Base-by-base conservation (phyloP, 2,329 filamentous ascomycete species). In the Penicillium sp. region DNA sequence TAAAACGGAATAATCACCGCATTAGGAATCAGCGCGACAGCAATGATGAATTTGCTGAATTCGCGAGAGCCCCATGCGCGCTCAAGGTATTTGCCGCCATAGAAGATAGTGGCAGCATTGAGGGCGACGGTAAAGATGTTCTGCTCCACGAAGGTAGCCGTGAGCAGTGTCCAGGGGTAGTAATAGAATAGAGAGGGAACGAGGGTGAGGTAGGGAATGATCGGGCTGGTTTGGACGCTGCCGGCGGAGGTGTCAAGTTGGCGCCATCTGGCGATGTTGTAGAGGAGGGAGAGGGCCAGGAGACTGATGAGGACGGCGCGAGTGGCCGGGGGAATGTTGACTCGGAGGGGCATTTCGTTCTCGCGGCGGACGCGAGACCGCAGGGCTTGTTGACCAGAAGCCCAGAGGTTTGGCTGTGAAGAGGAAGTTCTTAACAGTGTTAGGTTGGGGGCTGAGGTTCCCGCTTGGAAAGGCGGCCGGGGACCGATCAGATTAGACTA, bases 11-110 rank as follows among this genome's bases (percentile, higher is more conserved):
- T 92, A 60, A 88, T 88, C 62, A 93, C 72, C 19, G 91, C 68
- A 78, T 97, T 98, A 37, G 95, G 93, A 59, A 97, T 84, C 72
- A 97, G 78, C 15, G 91, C 84, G 53, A 90, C 86, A 67, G 96
- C 84, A 17, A 91, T 81, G 53, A 97, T 83, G 76, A 97, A 97
- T 79, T 96, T 97, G 72, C 88, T 92, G 76, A 97, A 92, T 78
- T 98, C 94, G 60, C 86, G 87, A 28, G 92, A 94, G 35, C 93
- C 93, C 95, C 94, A 99, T 37, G 95, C 94, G 73, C 95, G 86
- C 84, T 99, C 95, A 24, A 99, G 86, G 78, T 99, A 99, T 71
- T 93, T 88, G 10, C 95, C 95, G 59, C 94, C 94, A 81, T 97
- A 92, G 78, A 93, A 96, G 58, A 98, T 80, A 0, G 93, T 93